These are phyloP conservation scores for Psidium friedrichsthalianum DNA, from an alignment of 345 rosid species.

Conservation along the genomic window DNA sequence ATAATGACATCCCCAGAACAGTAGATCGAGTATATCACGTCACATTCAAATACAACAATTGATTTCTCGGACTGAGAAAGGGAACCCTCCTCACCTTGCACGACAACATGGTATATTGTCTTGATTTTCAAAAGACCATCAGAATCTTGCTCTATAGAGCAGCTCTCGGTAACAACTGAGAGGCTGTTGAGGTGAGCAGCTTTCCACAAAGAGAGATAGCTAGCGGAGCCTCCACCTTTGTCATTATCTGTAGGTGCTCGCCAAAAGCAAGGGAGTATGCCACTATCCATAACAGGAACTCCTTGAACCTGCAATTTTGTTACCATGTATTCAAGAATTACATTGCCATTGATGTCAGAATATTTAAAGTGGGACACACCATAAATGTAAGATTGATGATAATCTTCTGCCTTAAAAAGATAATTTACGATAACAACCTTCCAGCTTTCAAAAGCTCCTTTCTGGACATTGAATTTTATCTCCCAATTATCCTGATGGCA, in stretches of 20 bases:
- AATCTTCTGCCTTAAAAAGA: not conserved
- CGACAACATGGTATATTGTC: conserved; percentile 34
- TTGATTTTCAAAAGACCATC: conserved; percentile 38
- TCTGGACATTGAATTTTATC: conserved; percentile 40
- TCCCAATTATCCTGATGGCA: conserved; percentile 56
- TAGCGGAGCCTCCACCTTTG: conserved; percentile 70
- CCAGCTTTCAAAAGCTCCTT: conserved; percentile 76
- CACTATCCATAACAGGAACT: conserved; percentile 49
- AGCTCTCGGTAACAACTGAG: conserved; percentile 45
- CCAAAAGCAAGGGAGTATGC: conserved; percentile 90
- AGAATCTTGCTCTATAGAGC: conserved; percentile 34
- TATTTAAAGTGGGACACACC: not conserved
- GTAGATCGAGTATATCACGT: conserved; percentile 43
- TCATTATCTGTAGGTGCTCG: conserved; percentile 96
- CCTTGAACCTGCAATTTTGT: conserved; percentile 53
- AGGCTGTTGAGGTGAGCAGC: conserved; percentile 48
- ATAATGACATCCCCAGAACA: conserved; percentile 72
- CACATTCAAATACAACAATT: conserved; percentile 40
- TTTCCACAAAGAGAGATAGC: conserved; percentile 84
- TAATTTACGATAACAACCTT: conserved; percentile 34
- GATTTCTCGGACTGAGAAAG: conserved; percentile 6
- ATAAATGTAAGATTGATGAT: not conserved
- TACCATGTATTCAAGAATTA: not conserved
- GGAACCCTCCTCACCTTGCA: conserved; percentile 8
- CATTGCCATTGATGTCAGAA: not conserved